These are phyloP conservation scores for Globisporangium splendens DNA, from an alignment of 352 stramenopile species.

Conservation along the genomic window DNA sequence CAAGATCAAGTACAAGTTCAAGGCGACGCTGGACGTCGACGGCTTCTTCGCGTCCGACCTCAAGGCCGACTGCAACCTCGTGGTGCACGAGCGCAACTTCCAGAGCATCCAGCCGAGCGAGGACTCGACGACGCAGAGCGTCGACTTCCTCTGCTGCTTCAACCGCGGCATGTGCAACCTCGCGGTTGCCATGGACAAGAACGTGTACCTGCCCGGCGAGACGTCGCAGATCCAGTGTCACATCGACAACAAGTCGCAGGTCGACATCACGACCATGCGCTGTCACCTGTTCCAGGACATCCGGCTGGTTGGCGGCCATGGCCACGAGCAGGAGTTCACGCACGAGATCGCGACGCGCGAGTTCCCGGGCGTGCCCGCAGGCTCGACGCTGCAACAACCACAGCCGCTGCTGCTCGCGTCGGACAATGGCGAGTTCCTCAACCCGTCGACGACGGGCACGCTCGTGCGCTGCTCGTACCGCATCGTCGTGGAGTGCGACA, in stretches of 20 bases:
- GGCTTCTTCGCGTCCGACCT: conserved; percentile 62
- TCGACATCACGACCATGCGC: conserved; percentile 58
- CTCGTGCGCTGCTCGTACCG: conserved; percentile 56
- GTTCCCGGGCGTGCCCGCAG: conserved; percentile 46
- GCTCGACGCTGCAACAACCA: conserved; percentile 34
- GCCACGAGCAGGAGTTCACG: conserved; percentile 31
- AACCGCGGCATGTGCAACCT: conserved; percentile 50
- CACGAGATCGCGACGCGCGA: conserved; percentile 30
- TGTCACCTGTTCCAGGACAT: conserved; percentile 57
- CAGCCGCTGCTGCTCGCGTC: conserved; percentile 43
- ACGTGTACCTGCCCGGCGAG: conserved; percentile 58
- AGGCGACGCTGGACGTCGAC: conserved; percentile 58
- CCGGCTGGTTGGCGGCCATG: conserved; percentile 28
- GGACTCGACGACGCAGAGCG: conserved; percentile 48
- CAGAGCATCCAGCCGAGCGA: conserved; percentile 38
- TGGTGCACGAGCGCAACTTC: conserved; percentile 57
- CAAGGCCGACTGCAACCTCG: conserved; percentile 50
- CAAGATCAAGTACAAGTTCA: conserved; percentile 80
- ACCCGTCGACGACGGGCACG: conserved; percentile 40
- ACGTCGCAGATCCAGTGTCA: conserved; percentile 58
- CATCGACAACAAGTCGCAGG: conserved; percentile 52
- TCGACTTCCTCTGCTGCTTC: conserved; percentile 64
- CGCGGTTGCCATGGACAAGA: conserved; percentile 71
- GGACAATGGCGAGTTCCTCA: conserved; percentile 25
- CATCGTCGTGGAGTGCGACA: conserved; percentile 65